Percentiles rank a stretch among this genome's conserved stretches.
phyloP scores from a whole-genome alignment of 495 filamentous ascomycete genomes.

The Xylaria grammica region DNA sequence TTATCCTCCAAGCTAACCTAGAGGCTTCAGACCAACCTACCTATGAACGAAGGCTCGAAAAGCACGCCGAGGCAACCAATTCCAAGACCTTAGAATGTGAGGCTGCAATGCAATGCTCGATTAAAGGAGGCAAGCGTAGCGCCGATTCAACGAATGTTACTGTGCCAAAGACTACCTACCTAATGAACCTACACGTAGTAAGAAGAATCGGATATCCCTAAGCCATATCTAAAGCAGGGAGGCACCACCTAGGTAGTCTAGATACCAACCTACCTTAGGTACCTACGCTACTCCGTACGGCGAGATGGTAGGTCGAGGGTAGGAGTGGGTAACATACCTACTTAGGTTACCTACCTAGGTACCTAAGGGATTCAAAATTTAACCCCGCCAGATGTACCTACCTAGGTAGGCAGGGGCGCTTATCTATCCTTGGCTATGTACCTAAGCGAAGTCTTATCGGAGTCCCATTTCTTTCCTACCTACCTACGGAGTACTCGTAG shows the following conservation, averaged over 20 bases:
- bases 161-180: neutral
- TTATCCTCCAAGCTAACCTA: constrained; percentile 7
- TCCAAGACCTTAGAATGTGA: neutral
- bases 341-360: no score
- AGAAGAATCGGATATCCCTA: neutral
- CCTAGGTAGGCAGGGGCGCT: no score
- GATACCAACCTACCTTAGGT: no score
- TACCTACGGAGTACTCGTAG: no score
- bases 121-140: neutral
- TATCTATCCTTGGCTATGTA: no score
- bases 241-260: no score
- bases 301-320: no score
- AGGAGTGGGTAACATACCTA: no score
- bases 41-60: neutral
- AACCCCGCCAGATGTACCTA: no score
- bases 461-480: neutral
- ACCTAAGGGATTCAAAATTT: no score
- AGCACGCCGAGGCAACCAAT: neutral
- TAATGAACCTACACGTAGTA: neutral
- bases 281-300: no score
- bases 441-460: neutral
- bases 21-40: neutral
- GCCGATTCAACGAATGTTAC: constrained; percentile 9
- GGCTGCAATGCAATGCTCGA: neutral
- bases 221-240: neutral